These are phyloP conservation scores for Ustilago crameri DNA, from an alignment of 1,284 basidiomycete genomes.

Conservation along the genomic window DNA sequence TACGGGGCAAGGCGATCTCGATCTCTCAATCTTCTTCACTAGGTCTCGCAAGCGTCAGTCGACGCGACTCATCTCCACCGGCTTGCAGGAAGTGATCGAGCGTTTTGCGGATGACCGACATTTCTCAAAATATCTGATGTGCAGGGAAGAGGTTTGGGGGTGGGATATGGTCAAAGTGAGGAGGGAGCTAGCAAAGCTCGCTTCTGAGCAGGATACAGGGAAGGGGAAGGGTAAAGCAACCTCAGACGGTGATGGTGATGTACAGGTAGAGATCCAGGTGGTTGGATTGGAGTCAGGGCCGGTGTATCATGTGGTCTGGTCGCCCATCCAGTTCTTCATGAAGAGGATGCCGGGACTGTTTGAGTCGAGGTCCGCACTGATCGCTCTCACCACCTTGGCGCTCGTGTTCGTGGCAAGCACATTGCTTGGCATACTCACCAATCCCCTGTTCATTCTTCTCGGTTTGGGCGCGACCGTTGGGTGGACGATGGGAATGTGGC, in stretches of 20 bases:
- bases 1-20: conserved; percentile 16
- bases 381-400: neutral
- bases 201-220: neutral
- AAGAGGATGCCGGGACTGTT: neutral
- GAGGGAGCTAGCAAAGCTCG: neutral
- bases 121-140: conserved; percentile 30
- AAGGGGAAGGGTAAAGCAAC: conserved; percentile 12
- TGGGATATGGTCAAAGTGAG: conserved; percentile 20
- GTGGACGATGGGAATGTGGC: conserved; percentile 14
- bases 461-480: conserved; percentile 89
- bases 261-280: conserved; percentile 14
- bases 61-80: conserved; percentile 10
- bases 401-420: neutral
- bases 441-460: conserved; percentile 76
- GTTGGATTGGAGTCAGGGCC: conserved; percentile 7
- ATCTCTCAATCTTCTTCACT: conserved; percentile 20
- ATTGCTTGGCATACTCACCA: conserved; percentile 72
- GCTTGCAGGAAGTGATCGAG: conserved; percentile 36
- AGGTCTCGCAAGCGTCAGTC: conserved; percentile 8
- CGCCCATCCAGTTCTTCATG: conserved; percentile 8
- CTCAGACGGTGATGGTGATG: neutral
- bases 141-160: conserved; percentile 22
- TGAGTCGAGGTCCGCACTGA: conserved; percentile 2
- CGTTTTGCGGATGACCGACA: conserved; percentile 38
- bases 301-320: conserved; percentile 35